Base-by-base conservation (phyloP, 805 yeast genomes). In the Ogataea neopini region DNA sequence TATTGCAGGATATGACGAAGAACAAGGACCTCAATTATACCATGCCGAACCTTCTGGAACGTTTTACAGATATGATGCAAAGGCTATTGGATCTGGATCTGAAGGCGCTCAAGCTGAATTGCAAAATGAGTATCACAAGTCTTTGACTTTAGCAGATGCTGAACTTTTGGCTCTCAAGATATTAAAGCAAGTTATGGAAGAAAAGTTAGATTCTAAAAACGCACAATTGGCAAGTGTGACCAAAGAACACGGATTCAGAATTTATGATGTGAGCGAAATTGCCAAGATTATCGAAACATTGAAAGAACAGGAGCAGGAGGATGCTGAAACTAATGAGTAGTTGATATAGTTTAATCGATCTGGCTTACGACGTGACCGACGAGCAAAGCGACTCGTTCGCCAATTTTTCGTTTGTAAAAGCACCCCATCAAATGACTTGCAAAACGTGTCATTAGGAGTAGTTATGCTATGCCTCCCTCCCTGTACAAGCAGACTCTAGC, bases 11-110 rank as follows among this genome's bases (percentile, higher is more conserved):
- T 78, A 83, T 58, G 99, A 94, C 71, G 76, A 81, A 51, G 95
- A 88, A 59, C 84, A 88, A 62, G 99, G 99, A 0, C 96, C 97
- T 40, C 99, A 94, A 69, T 78, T 94, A 59, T 88, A 88, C 67
- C 97, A 94, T 67, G 96, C 98, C n/a, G 99, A 94, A 71, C 99
- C 99, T 33, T 88, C 96, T 11, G 99, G 99, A 49, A 94, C 99
- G 1, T 94, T 90, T 61, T 95, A 94, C 72, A 82, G 94, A 70
- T 94, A 94, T 66, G 97, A 94, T 62, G 99, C 99, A 23, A 95
- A 94, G 72, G 99, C 99, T 10, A 94, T 95, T 61, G 99, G 99
- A 11, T 88, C 97, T 1, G 99, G 99, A 17, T 87, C 96, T 13
- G 99, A 94, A 71, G 99, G 99, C 54, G 99, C 99, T 1, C 99